Percentiles rank a stretch among this genome's conserved stretches.
Conservation (phyloP, 2,329 filamentous ascomycete genomes). For the Endoconidiophora polonica region DNA sequence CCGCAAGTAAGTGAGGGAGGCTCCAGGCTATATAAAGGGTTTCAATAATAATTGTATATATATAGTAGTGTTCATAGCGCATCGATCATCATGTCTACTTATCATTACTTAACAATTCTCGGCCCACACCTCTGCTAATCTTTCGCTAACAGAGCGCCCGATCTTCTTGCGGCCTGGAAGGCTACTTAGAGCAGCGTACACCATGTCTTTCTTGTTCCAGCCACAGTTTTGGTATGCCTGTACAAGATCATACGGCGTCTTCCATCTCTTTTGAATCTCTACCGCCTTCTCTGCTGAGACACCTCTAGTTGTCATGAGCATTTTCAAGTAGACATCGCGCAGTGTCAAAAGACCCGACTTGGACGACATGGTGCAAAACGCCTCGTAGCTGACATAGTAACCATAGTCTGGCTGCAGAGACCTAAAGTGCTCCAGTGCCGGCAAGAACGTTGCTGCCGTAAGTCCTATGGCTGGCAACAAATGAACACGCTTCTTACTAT, state of each 20-base stretch:
- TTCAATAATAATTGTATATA: conserved; percentile 4
- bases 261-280: conserved; percentile 66
- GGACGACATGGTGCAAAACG: conserved; percentile 54
- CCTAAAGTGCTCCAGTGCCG: conserved; percentile 42
- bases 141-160: conserved; percentile 45
- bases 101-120: conserved; percentile 14
- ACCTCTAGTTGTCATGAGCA: conserved; percentile 67
- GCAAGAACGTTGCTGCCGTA: conserved; percentile 48
- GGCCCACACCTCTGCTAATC: conserved; percentile 57
- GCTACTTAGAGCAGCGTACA: conserved; percentile 37
- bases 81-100: conserved; percentile 14
- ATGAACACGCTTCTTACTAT: conserved; percentile 38
- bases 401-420: conserved; percentile 30
- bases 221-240: conserved; percentile 47
- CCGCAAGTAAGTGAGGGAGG: conserved; percentile 12
- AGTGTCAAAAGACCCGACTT: conserved; percentile 62
- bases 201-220: conserved; percentile 41
- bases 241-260: conserved; percentile 54
- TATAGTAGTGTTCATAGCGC: not conserved
- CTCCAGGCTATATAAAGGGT: not conserved
- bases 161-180: conserved; percentile 55
- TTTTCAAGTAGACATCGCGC: conserved; percentile 62
- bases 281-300: conserved; percentile 63
- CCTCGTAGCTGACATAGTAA: conserved; percentile 51
- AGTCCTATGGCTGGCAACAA: conserved; percentile 51